Conservation (phyloP, 345 rosid species). For the Populus pruinosa region DNA sequence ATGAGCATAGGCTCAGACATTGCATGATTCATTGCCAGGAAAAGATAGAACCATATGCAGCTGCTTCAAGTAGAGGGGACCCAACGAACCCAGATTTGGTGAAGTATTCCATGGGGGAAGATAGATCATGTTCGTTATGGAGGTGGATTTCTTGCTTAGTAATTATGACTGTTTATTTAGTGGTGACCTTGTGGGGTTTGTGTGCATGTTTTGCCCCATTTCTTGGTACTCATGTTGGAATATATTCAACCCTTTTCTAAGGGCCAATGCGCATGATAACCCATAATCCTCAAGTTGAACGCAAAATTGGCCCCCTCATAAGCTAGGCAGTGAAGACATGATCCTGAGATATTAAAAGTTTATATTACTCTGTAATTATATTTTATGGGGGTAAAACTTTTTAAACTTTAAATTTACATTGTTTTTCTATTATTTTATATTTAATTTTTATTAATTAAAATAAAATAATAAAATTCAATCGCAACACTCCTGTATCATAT, state of each 20-base stretch:
- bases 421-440: too few species aligned
- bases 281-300: not conserved
- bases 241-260: constrained; percentile 3
- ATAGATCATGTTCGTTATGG: not conserved
- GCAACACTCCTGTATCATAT: too few species aligned
- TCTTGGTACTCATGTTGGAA: constrained; percentile 1
- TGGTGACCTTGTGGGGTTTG: constrained; percentile 18
- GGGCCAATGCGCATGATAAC: not conserved
- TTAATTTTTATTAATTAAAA: too few species aligned
- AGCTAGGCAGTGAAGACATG: too few species aligned
- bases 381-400: too few species aligned
- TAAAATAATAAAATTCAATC: too few species aligned
- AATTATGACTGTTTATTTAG: not conserved
- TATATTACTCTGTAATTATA: too few species aligned
- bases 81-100: not conserved
- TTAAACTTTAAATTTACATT: too few species aligned
- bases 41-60: not conserved
- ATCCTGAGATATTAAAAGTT: too few species aligned
- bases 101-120: not conserved
- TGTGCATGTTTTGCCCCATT: constrained; percentile 7
- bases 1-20: not conserved
- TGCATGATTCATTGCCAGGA: too few species aligned
- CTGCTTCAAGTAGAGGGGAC: not conserved
- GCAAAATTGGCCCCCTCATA: constrained; percentile 1
- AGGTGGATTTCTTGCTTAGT: not conserved